Evolutionary conservation across 345 rosid species (phyloP), one percentile per base, ranked within the genome.

Genomic region (Mercurialis annua): DNA sequence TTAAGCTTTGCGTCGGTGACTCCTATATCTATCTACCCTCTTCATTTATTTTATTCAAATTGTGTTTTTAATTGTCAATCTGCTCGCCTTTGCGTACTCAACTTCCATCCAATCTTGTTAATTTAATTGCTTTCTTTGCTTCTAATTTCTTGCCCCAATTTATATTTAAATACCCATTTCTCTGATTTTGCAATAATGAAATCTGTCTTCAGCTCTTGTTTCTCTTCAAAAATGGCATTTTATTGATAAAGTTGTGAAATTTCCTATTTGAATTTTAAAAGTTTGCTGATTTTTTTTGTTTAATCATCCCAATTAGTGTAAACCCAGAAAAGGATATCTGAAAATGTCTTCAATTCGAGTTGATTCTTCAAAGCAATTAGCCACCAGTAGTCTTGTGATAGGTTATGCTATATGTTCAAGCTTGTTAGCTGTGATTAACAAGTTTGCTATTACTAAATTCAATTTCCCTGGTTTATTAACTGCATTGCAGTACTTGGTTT

Each of bases 341-440:
- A 30, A 20, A 46, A 76, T 76, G 79, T 62, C 72, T 71, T 62
- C 72, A 14, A 48, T 26, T 65, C 59, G 67, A 42, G 52, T 62
- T 18, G 76, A 76, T 62, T 29, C 79, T 48, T 24, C 48, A 6
- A 71, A 71, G 64, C 79, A 76, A 52, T 58, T 71, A 30, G 75
- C 99, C 46, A 91, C 98, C 12, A 90, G 84, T 77, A 82, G 92
- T 62, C 90, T 94, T 66, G 92, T 94, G 16, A 53, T 85, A 62
- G 98, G 99, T 21, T 94, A 94, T 77, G 94, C 99, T 12, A 86
- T 94, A 15, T 91, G 96, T 75, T 94, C 99, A n/a, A 94, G 99
- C 74, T 79, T 94, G 81, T 98, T 94, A 63, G 96, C 99, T 23
- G 96, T 93, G 63, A 93, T 93, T 70, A 93, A 93, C 85, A 93